Base-by-base conservation (phyloP, 768 basidiomycete genomes). In the Pulveroboletus sp. region DNA sequence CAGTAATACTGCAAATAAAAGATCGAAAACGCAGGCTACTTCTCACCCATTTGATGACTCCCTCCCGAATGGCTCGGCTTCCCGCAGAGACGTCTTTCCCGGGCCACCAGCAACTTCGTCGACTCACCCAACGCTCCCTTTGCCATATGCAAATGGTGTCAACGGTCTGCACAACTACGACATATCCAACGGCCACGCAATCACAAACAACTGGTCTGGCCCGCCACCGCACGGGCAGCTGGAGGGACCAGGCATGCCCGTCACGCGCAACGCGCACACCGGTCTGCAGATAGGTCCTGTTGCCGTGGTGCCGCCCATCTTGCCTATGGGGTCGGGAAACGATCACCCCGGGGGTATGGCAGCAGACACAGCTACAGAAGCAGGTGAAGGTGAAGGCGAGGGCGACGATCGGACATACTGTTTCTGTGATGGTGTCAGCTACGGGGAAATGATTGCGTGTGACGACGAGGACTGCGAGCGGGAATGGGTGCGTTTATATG, bases 401-500 rank as follows among this genome's bases (percentile, higher is more conserved):
- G 76, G 71, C 15, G 78, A 78, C 40, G 77, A 81, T 60, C 80
- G 75, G 59, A 76, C 78, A 13, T 95, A 97, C 63, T 97, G 93
- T 69, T 77, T 84, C 73, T 97, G 93, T 67, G 76, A 89, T 57
- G 74, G 86, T 15, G 77, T 83, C 52, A 92, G 89, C 61, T 93
- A 86, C 59, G 93, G 93, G 33, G 87, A 93, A 71, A 95, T 96
- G 93, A 89, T 96, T 59, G 93, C 84, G 21, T 96, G 93, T 66
- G 93, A 96, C 66, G 89, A 84, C 59, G 71, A 74, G 15, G 74
- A 76, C 39, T 95, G 93, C 70, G 82, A 84, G 58, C 75, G 76
- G 50, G 92, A 94, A 85, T 96, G 93, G 93, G 93, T 94, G 58
- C 64, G 89, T 57, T 40, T 48, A 47, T 45, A 46, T 32, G 56